Percentiles rank a stretch among this genome's conserved stretches.
phyloP scores from a whole-genome alignment of 83 land plant species.

The Diphasiastrum complanatum region DNA sequence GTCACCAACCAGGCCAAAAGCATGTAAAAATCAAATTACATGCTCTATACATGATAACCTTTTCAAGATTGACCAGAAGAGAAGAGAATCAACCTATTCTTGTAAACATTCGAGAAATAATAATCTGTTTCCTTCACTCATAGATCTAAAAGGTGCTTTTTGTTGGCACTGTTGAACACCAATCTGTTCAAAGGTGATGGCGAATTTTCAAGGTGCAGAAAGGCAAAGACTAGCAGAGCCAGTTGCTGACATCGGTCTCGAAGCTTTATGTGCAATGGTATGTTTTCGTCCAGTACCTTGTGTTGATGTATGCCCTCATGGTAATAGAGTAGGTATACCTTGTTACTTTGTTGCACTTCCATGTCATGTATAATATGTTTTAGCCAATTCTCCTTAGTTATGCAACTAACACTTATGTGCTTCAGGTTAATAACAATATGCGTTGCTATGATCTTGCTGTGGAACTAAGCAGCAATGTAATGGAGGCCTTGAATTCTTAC shows the following conservation, averaged over 20 bases:
- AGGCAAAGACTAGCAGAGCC: conserved; percentile 77
- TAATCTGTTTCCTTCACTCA: background rate
- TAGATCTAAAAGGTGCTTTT: too few relatives aligned
- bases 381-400: background rate
- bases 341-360: too few relatives aligned
- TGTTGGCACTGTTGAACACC: background rate
- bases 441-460: conserved; percentile 86
- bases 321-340: background rate
- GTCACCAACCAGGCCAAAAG: too few relatives aligned
- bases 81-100: too few relatives aligned
- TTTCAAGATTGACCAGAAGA: too few relatives aligned
- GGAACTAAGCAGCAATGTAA: conserved; percentile 69
- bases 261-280: conserved; percentile 89
- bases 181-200: conserved; percentile 62
- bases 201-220: conserved; percentile 93
- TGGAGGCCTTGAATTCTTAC: conserved; percentile 82
- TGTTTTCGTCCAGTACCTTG: conserved; percentile 8
- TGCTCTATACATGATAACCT: too few relatives aligned
- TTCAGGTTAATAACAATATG: conserved; percentile 87
- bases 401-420: background rate
- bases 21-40: too few relatives aligned
- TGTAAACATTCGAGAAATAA: too few relatives aligned
- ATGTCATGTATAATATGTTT: too few relatives aligned
- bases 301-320: background rate
- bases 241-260: conserved; percentile 82